These are phyloP conservation scores for Claviceps citrina DNA, from an alignment of 2,329 filamentous ascomycete species.

Conservation along the genomic window DNA sequence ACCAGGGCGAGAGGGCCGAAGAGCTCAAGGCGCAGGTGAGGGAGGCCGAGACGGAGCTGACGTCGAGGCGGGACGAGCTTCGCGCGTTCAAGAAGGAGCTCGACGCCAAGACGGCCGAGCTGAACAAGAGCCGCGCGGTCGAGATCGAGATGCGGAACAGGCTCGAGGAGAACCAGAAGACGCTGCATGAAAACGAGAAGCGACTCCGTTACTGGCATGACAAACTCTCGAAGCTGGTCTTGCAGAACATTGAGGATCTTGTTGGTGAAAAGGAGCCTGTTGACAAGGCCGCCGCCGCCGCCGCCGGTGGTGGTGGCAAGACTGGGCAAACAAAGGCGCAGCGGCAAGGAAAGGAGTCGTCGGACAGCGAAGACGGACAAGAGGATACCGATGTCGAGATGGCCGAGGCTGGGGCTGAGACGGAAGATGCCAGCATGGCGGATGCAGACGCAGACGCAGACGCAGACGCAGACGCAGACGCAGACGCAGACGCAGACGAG, in stretches of 20 bases:
- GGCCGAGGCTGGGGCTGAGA: conserved; percentile 17
- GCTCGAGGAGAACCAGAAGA: conserved; percentile 89
- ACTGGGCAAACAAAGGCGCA: conserved; percentile 14
- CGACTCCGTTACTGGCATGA: conserved; percentile 75
- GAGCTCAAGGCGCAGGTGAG: conserved; percentile 60
- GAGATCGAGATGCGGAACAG: conserved; percentile 99
- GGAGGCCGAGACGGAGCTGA: conserved; percentile 64
- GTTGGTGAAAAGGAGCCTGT: conserved; percentile 22
- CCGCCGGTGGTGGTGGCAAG: conserved; percentile 9
- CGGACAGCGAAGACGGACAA: conserved; percentile 13
- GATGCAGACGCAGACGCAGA: conserved; percentile 11
- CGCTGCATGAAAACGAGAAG: conserved; percentile 71
- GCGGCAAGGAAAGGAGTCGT: conserved; percentile 9
- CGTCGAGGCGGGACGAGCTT: conserved; percentile 67
- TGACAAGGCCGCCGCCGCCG: conserved; percentile 8
- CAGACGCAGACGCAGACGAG: conserved; percentile 10
- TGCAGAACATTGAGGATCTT: conserved; percentile 69
- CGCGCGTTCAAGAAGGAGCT: conserved; percentile 67
- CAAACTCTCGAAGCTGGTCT: conserved; percentile 66
- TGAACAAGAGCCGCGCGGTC: conserved; percentile 74
- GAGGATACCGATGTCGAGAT: conserved; percentile 22
- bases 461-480: conserved; percentile 11
- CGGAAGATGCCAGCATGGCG: conserved; percentile 11
- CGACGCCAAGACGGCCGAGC: conserved; percentile 68
- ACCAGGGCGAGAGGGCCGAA: conserved; percentile 61